A percentile compares a stretch with the other conserved stretches of the same genome.
Evolutionary conservation across 2,329 filamentous ascomycete species (phyloP).

Genomic region (Colletotrichum eleusines): DNA sequence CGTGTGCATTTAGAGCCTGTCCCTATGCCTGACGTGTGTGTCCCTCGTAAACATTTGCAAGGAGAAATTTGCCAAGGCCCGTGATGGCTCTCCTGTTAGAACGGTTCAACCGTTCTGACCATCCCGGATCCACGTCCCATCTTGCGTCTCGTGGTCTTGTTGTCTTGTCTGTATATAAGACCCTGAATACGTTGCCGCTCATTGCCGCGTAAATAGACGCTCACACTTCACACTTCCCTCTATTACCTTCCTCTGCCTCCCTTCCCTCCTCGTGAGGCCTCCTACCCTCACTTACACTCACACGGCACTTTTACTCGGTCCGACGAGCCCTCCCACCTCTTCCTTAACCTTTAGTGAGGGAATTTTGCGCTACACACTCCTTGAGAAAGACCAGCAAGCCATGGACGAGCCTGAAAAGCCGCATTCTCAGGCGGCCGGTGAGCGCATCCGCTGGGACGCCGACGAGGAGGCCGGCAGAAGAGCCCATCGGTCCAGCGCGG

Average conservation of each 20-base stretch:
- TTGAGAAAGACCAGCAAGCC: constrained; percentile 18
- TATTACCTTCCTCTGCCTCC: background rate
- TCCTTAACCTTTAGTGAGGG: background rate
- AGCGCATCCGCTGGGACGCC: constrained; percentile 54
- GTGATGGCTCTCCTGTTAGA: constrained; percentile 24
- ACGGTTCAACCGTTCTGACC: constrained; percentile 11
- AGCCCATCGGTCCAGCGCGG: constrained; percentile 28
- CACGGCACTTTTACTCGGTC: background rate
- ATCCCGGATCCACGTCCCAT: background rate
- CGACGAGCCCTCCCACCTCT: background rate
- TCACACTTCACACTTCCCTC: constrained; percentile 15
- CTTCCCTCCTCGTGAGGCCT: constrained; percentile 5
- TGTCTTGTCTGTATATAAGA: constrained; percentile 32
- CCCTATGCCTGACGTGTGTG: background rate
- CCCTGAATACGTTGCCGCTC: constrained; percentile 16
- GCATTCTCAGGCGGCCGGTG: constrained; percentile 33
- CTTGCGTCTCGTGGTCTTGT: constrained; percentile 7
- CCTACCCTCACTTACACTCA: background rate
- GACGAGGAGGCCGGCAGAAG: constrained; percentile 49
- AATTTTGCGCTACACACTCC: background rate
- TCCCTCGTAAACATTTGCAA: constrained; percentile 24
- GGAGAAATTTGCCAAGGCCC: constrained; percentile 26
- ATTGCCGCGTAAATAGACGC: constrained; percentile 13
- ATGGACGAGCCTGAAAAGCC: constrained; percentile 48
- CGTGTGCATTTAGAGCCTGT: background rate